These are phyloP conservation scores for Aegilops bicornis DNA, from an alignment of 176 grass and related monocot genomes.

Conservation along the genomic window DNA sequence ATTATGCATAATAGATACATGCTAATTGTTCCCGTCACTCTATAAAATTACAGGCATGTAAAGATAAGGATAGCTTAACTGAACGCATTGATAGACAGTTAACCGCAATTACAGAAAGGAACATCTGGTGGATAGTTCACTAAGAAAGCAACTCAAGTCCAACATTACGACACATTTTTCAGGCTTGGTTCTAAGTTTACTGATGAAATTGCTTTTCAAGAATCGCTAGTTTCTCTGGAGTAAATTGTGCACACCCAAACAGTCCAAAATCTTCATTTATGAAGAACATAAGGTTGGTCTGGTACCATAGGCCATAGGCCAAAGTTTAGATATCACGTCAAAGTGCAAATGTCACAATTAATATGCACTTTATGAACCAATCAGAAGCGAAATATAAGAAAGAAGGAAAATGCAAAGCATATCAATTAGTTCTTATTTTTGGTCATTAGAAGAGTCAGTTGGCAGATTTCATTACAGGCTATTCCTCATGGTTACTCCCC, in stretches of 20 bases:
- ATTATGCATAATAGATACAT: background rate
- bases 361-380: background rate
- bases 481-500: background rate
- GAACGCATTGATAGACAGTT: background rate
- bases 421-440: background rate
- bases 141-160: background rate
- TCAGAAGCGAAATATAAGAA: background rate
- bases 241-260: background rate
- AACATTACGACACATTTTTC: background rate
- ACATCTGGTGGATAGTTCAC: background rate
- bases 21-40: background rate
- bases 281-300: background rate
- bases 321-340: conserved; percentile 5
- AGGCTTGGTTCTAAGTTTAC: background rate
- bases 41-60: background rate
- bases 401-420: background rate
- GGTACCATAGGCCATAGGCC: background rate
- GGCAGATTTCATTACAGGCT: background rate
- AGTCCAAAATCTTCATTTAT: background rate
- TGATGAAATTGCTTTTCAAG: background rate
- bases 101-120: background rate
- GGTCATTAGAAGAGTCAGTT: background rate
- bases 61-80: background rate
- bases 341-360: background rate
- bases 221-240: background rate